These are phyloP conservation scores for Fusarium armeniacum DNA, from an alignment of 2,329 filamentous ascomycete species.

Conservation along the genomic window DNA sequence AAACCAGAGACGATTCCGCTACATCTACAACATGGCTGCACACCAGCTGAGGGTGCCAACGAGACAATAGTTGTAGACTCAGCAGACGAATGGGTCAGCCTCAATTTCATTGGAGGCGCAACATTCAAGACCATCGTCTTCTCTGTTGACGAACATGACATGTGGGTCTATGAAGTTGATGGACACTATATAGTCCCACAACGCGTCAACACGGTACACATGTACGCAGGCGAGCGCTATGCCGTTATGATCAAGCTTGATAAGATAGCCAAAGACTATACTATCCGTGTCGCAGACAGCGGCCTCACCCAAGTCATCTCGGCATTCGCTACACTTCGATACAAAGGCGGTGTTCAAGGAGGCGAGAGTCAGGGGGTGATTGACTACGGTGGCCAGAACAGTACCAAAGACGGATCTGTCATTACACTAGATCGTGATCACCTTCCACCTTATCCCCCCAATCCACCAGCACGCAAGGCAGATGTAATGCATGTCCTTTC, in stretches of 20 bases:
- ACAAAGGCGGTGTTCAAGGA: slow-evolving; percentile 1
- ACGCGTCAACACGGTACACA: slow-evolving; percentile 10
- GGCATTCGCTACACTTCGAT: slow-evolving; percentile 13
- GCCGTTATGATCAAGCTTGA: slow-evolving; percentile 11
- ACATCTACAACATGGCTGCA: slow-evolving; percentile 15
- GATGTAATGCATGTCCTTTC: slow-evolving; percentile 15
- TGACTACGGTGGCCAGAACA: slow-evolving; percentile 14
- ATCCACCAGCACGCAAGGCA: slow-evolving; percentile 9
- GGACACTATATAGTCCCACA: slow-evolving; percentile 14
- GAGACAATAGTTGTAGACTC: slow-evolving; percentile 8
- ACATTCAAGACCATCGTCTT: slow-evolving; percentile 19
- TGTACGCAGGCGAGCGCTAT: slow-evolving; percentile 15
- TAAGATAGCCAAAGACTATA: slow-evolving; percentile 11
- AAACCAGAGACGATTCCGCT: slow-evolving; percentile 5
- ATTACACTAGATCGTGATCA: slow-evolving; percentile 8
- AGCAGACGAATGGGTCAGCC: background rate
- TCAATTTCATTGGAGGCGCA: slow-evolving; percentile 12
- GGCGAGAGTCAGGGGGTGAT: slow-evolving; percentile 4
- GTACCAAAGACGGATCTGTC: background rate
- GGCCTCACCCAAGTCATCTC: slow-evolving; percentile 18
- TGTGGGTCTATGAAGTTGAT: slow-evolving; percentile 18
- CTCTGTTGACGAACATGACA: slow-evolving; percentile 17
- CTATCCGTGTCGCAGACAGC: slow-evolving; percentile 4
- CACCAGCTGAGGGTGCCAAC: slow-evolving; percentile 1
- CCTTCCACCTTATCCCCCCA: slow-evolving; percentile 12